Base-by-base conservation (phyloP, 2,329 filamentous ascomycete genomes). In the Hypoxylon sp. region DNA sequence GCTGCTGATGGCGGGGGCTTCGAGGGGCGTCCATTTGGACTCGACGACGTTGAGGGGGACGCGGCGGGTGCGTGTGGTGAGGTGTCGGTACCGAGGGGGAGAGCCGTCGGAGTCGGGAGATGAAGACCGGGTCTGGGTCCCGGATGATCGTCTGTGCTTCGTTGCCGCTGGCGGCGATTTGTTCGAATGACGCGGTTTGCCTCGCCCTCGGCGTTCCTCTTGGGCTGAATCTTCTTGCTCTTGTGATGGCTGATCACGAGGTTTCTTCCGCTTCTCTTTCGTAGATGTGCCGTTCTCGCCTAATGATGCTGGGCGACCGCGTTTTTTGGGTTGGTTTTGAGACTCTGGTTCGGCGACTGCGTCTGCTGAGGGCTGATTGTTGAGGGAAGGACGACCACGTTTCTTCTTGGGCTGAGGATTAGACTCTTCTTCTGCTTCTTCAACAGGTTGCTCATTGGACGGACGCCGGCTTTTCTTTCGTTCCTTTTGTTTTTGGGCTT, bases 21-120 rank as follows among this genome's bases (percentile, higher is more conserved):
- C 82, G 4, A 92, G 82, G 5, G 86, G 82, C 2, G 83, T 81
- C 91, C 91, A 93, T 75, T 91, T 92, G 45, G 89, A 80, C 45
- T 91, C 85, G 63, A 97, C 91, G 38, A 84, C 86, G 28, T 86
- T 84, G 67, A 85, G 86, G n/a, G 89, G 86, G 46, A 93, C 82
- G 45, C 81, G 82, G 36, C 83, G 84, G 11, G 82, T 84, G 30
- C 81, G 82, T 13, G 86, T 78, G 5, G 82, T 80, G 52, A 90
- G 79, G 71, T 87, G 84, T 48, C 83, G 82, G 75, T 86, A 88
- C 67, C 81, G 72, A 1, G 56, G 36, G 6, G 72, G 70, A 25
- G 74, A 68, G 23, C 71, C 63, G 23, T 50, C 72, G 1, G 76
- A 74, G 19, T 75, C 74, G 1, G 75, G 64, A 3, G 75, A 76